These are phyloP conservation scores for Kitagawia praeruptora DNA, from an alignment of 129 eudicot genomes.

Conservation along the genomic window DNA sequence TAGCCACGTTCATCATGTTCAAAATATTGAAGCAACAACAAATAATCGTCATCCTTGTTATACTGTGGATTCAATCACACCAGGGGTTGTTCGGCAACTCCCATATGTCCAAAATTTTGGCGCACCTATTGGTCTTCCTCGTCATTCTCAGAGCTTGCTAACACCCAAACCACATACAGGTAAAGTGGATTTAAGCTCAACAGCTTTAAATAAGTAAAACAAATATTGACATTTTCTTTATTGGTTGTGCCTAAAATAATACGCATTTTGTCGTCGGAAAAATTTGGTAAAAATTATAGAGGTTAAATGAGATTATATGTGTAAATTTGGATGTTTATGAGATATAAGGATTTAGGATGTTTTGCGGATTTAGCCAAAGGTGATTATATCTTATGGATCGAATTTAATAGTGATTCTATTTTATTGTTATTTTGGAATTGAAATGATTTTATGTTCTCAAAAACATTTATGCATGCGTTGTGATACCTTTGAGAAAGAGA, in stretches of 20 bases:
- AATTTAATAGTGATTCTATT: no score
- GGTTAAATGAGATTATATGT: no score
- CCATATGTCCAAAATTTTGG: not conserved
- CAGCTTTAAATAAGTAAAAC: conserved; percentile 13
- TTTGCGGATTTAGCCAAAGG: no score
- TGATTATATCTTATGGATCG: no score
- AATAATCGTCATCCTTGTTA: not conserved
- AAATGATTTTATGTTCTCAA: no score
- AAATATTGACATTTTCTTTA: not conserved
- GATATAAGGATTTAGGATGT: no score
- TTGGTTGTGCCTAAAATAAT: not conserved
- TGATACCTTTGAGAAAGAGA: no score
- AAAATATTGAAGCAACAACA: not conserved
- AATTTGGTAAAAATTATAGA: no score
- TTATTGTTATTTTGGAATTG: no score
- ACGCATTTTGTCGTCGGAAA: no score
- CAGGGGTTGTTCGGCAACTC: not conserved
- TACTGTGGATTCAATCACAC: not conserved
- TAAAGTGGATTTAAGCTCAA: not conserved
- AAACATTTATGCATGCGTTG: no score
- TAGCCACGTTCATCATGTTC: not conserved
- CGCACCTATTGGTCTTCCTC: not conserved
- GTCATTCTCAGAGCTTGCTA: not conserved
- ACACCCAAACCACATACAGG: not conserved
- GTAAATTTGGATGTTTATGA: not conserved